Evolutionary conservation across 2,329 filamentous ascomycete genomes (phyloP), one percentile per base, ranked within the genome.

Genomic region (Cladophialophora carrionii): DNA sequence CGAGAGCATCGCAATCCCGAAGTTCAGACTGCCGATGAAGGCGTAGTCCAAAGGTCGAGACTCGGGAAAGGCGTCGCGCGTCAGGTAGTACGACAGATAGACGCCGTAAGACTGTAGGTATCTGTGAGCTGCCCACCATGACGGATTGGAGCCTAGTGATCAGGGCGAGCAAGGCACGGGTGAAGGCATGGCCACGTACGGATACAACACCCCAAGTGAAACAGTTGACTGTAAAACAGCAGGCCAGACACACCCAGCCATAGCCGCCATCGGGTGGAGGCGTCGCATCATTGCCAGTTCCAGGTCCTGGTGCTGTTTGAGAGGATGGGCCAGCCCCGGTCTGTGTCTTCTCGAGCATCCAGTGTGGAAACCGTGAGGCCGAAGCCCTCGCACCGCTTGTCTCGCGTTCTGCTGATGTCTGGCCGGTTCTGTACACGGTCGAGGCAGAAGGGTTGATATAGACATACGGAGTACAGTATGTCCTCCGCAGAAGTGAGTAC

Each of bases 11-110:
- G 72, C 70, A 0, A 63, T 41, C 1, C 61, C 68, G 60, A 74
- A 70, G 7, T 68, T 72, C 8, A 74, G 55, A 3, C 72, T 69
- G 7, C 73, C 74, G 24, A 76, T 70, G 48, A 76, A 72, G 0
- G 73, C 74, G 64, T 71, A 76, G 24, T 75, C 71, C 14, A 74
- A 60, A 31, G 61, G 65, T 3, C 52, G 61, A 1, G 72, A 67
- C 17, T 59, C 66, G 1, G 70, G 66, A 41, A 74, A 75, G 10
- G 70, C 69, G 10, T 74, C 60, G 26, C 71, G 68, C 0, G 72
- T 64, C 3, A 80, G 71, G 62, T 79, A 81, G 57, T 79, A 74
- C 4, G 76, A 73, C 0, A 81, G 74, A 58, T 78, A 81, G 24
- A 82, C 76, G 46, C 77, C 78, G 63, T 79, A 82, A n/a, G 74